Conservation (phyloP, 2,329 filamentous ascomycete genomes). For the Talaromyces sp. region DNA sequence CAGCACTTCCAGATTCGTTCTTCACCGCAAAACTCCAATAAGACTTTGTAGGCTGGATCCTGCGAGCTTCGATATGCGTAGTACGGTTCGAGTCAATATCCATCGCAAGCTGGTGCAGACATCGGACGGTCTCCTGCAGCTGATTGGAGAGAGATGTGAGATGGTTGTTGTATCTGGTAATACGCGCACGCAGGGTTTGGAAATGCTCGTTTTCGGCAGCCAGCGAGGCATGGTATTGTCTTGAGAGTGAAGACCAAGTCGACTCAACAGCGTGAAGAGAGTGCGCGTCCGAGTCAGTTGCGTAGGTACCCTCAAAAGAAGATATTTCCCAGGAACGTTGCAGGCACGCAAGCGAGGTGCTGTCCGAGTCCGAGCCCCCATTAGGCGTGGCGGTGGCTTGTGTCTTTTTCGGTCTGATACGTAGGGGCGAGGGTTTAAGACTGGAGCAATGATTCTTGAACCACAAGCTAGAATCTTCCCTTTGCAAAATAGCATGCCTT, state of each 20-base stretch:
- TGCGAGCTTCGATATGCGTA: constrained; percentile 20
- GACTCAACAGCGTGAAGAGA: background rate
- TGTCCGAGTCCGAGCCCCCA: constrained; percentile 1
- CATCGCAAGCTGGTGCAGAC: constrained; percentile 4
- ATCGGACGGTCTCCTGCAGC: background rate
- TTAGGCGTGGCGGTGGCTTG: background rate
- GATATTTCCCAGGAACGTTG: background rate
- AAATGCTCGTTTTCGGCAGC: background rate
- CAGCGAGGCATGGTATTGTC: background rate
- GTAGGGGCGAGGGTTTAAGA: constrained; percentile 3
- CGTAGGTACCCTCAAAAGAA: background rate
- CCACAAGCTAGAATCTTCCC: background rate
- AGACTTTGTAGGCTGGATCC: constrained; percentile 27
- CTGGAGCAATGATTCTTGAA: constrained; percentile 6
- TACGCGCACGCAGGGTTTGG: background rate
- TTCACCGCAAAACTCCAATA: constrained; percentile 36
- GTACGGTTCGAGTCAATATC: constrained; percentile 8
- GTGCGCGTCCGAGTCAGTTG: constrained; percentile 1
- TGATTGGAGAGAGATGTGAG: background rate
- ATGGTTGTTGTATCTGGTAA: constrained; percentile 1
- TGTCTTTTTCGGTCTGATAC: constrained; percentile 3
- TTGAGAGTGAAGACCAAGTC: background rate
- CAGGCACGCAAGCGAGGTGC: constrained; percentile 2
- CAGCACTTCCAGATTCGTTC: constrained; percentile 4
- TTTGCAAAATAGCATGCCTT: background rate